phyloP scores from a whole-genome alignment of 257 asterid genomes.

The Scutellaria galericulata region DNA sequence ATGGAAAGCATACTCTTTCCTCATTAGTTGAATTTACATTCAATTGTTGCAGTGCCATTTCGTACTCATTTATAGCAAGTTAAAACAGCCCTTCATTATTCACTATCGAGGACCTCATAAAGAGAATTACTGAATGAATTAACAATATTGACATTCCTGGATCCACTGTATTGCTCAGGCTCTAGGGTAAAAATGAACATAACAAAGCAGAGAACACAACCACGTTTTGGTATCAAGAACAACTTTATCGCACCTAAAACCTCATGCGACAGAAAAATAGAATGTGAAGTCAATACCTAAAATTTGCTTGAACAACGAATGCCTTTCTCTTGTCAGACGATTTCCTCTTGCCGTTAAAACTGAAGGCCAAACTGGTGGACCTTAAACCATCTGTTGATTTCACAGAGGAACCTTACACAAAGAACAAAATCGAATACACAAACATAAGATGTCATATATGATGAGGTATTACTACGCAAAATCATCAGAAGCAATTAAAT shows the following conservation, averaged over 20 bases:
- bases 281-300: slow-evolving; percentile 49
- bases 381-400: slow-evolving; percentile 44
- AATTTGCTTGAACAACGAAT: slow-evolving; percentile 61
- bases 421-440: slow-evolving; percentile 19
- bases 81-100: background rate
- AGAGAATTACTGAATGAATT: background rate
- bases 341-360: slow-evolving; percentile 43
- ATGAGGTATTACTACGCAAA: background rate
- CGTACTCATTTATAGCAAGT: background rate
- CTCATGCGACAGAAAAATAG: slow-evolving; percentile 8
- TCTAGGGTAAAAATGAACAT: background rate
- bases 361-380: slow-evolving; percentile 58
- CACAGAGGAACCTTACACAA: slow-evolving; percentile 47
- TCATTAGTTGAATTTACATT: slow-evolving; percentile 10
- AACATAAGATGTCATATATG: background rate
- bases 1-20: background rate
- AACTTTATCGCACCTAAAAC: background rate
- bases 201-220: background rate
- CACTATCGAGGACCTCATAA: slow-evolving; percentile 7
- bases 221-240: background rate
- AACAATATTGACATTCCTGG: background rate
- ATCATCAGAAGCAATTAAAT: background rate
- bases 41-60: slow-evolving; percentile 1
- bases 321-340: slow-evolving; percentile 44
- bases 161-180: background rate